Conservation (phyloP, 768 basidiomycete species). For the Mycena galopus region DNA sequence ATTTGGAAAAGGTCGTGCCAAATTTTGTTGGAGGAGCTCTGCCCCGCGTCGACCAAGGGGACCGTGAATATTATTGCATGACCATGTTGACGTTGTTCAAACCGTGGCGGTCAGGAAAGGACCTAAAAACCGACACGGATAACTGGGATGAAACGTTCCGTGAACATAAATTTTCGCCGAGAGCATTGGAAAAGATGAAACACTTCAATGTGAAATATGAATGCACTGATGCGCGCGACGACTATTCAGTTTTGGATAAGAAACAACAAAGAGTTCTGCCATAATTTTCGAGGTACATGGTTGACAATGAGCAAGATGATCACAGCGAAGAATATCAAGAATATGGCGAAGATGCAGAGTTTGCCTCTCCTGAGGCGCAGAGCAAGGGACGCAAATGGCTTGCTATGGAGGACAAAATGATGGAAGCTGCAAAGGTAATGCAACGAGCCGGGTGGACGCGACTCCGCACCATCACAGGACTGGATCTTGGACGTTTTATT, state of each 20-base stretch:
- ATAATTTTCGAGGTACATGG: too few species aligned
- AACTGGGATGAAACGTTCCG: slow-evolving; percentile 38
- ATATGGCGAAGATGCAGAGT: not conserved
- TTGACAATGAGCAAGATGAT: not conserved
- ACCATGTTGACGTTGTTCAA: slow-evolving; percentile 43
- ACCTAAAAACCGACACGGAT: slow-evolving; percentile 33
- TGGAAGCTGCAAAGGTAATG: too few species aligned
- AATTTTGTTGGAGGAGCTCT: slow-evolving; percentile 44
- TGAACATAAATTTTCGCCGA: slow-evolving; percentile 30
- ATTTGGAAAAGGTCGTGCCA: slow-evolving; percentile 34
- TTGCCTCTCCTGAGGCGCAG: too few species aligned
- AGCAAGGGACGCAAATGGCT: too few species aligned
- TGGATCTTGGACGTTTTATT: too few species aligned
- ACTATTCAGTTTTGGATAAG: slow-evolving; percentile 37
- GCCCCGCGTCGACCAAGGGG: slow-evolving; percentile 45
- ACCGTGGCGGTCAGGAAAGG: slow-evolving; percentile 41
- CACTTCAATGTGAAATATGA: slow-evolving; percentile 46
- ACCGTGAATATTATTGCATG: slow-evolving; percentile 48
- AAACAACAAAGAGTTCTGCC: slow-evolving; percentile 6
- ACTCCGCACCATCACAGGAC: too few species aligned
- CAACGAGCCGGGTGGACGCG: too few species aligned
- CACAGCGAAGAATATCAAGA: not conserved
- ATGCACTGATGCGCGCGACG: slow-evolving; percentile 48
- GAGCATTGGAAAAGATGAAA: slow-evolving; percentile 18
- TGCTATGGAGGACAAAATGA: too few species aligned